These are phyloP conservation scores for Coemansia sp. DNA, from an alignment of 192 early-diverging fungal species.

Conservation along the genomic window DNA sequence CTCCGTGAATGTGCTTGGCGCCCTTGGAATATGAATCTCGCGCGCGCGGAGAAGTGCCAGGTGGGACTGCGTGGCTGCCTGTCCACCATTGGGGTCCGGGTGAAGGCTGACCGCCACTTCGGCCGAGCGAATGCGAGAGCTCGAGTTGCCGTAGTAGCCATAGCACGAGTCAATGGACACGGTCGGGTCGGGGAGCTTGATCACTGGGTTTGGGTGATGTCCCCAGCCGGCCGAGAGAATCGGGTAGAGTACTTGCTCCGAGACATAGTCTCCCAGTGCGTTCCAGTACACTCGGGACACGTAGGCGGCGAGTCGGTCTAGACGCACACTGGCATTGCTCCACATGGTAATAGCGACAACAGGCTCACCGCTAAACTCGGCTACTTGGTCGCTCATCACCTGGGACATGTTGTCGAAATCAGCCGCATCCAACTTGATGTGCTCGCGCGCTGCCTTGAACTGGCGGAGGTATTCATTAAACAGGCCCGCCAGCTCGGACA, in stretches of 20 bases:
- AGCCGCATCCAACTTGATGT: conserved; percentile 21
- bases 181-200: conserved; percentile 44
- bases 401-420: conserved; percentile 22
- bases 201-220: conserved; percentile 5
- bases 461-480: conserved; percentile 50
- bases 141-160: conserved; percentile 13
- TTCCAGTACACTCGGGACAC: conserved; percentile 53
- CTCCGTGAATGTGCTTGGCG: conserved; percentile 45
- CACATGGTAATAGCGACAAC: conserved; percentile 44
- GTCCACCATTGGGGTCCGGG: conserved; percentile 5
- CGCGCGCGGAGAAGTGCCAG: conserved; percentile 30
- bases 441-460: conserved; percentile 37
- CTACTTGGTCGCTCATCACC: conserved; percentile 41
- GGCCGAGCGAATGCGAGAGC: conserved; percentile 3
- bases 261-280: conserved; percentile 52
- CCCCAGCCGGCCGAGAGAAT: conserved; percentile 46
- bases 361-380: conserved; percentile 38
- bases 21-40: conserved; percentile 17
- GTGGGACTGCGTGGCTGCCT: conserved; percentile 10
- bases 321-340: conserved; percentile 38
- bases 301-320: conserved; percentile 41
- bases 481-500: conserved; percentile 25
- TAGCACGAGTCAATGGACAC: conserved; percentile 17
- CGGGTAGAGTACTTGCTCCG: conserved; percentile 47
- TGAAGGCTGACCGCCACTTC: conserved; percentile 31